phyloP scores from a whole-genome alignment of 805 yeast species.

The Peterozyma xylosa region DNA sequence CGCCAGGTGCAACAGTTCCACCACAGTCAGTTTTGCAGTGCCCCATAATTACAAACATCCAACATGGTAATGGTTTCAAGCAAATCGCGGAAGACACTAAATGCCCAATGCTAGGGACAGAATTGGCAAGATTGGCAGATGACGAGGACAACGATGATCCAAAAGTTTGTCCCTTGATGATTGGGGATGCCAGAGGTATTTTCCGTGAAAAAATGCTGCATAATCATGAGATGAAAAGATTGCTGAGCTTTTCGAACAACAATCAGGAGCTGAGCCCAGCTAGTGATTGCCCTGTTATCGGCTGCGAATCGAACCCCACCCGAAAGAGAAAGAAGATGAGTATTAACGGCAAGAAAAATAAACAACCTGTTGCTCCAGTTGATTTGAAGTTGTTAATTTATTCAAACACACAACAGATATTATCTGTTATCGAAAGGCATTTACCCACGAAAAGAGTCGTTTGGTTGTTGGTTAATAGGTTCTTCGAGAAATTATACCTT shows the following conservation, averaged over 20 bases:
- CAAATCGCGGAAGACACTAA: slow-evolving; percentile 5
- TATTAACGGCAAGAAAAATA: slow-evolving; percentile 11
- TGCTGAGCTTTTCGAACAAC: slow-evolving; percentile 3
- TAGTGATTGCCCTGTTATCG: slow-evolving; percentile 13
- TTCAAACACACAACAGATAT: slow-evolving; percentile 30
- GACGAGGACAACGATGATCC: slow-evolving; percentile 19
- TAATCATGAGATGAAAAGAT: slow-evolving; percentile 6
- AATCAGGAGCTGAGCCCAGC: not conserved
- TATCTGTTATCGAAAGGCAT: slow-evolving; percentile 31
- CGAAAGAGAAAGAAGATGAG: slow-evolving; percentile 2
- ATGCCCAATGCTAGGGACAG: slow-evolving; percentile 8
- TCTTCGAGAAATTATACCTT: slow-evolving; percentile 52
- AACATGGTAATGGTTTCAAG: slow-evolving; percentile 4
- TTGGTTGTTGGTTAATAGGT: slow-evolving; percentile 50
- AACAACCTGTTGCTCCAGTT: slow-evolving; percentile 18
- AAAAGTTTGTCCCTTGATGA: slow-evolving; percentile 37
- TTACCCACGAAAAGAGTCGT: slow-evolving; percentile 50
- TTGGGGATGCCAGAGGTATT: slow-evolving; percentile 32
- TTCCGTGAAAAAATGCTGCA: slow-evolving; percentile 23
- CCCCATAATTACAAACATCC: slow-evolving; percentile 3
- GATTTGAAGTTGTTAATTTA: slow-evolving; percentile 27
- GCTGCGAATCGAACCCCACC: slow-evolving; percentile 9
- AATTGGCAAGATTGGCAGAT: slow-evolving; percentile 6
- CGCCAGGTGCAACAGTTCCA: not conserved
- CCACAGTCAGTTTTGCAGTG: slow-evolving; percentile 5